phyloP scores from a whole-genome alignment of 1,139 yeast genomes.

The Yamadazyma mexicana region DNA sequence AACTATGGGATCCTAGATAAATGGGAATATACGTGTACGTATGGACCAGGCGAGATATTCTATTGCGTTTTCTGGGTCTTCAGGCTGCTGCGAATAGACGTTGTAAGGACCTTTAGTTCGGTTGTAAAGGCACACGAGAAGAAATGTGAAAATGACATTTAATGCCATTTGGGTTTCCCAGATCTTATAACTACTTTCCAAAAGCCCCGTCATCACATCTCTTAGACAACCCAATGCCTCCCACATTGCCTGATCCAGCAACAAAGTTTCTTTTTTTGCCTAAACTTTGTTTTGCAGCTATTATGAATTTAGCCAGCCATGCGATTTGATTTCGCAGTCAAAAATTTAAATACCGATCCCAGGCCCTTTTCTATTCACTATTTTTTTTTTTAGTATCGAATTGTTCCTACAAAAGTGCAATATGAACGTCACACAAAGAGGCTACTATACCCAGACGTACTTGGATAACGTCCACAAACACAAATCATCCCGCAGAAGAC shows the following conservation, averaged over 20 bases:
- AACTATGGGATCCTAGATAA: too few relatives aligned
- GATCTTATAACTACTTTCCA: too few relatives aligned
- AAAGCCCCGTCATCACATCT: too few relatives aligned
- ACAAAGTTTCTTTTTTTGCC: not conserved
- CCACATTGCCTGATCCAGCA: not conserved
- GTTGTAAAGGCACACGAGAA: too few relatives aligned
- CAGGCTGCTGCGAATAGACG: too few relatives aligned
- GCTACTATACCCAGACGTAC: slow-evolving; percentile 28
- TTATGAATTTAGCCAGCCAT: slow-evolving; percentile 9
- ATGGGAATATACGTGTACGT: too few relatives aligned
- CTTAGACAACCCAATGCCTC: not conserved
- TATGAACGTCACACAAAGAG: slow-evolving; percentile 33
- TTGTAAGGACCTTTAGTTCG: too few relatives aligned
- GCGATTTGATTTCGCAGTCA: slow-evolving; percentile 5
- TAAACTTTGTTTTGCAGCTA: slow-evolving; percentile 3
- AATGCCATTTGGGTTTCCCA: too few relatives aligned
- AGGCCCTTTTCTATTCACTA: not conserved
- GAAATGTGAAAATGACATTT: too few relatives aligned
- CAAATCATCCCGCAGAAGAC: slow-evolving; percentile 4
- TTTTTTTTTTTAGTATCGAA: not conserved
- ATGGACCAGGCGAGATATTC: too few relatives aligned
- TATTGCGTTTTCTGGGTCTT: too few relatives aligned
- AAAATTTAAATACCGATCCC: not conserved
- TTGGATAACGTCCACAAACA: slow-evolving; percentile 20
- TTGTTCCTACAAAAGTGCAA: not conserved